Evolutionary conservation across 371 early-diverging fungal genomes (phyloP), one percentile per base, ranked within the genome.

Genomic region (Mortierella sp.): DNA sequence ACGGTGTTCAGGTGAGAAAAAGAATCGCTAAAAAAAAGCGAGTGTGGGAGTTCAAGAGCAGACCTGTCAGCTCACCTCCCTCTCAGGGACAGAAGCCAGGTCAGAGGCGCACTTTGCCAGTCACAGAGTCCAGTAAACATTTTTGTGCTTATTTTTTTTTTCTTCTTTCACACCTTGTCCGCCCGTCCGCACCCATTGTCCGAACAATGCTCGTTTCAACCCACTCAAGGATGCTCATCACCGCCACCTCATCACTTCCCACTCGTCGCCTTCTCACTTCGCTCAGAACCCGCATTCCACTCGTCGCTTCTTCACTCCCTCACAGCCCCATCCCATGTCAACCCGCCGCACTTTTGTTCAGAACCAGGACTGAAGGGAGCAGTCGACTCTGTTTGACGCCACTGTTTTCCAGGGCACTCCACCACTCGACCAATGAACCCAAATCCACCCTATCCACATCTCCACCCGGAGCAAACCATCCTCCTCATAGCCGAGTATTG

Each of bases 401-500:
- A 22, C 37, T 39, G 0, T 11, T 61, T 19, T 61, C 37, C 39
- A 58, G 63, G 37, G 47, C 63, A 5, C 61, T 47, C 44, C 31
- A 41, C 31, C 29, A 26, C 66, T 44, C 66, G 7, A 24, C 34
- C 11, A 24, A 22, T 16, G 24, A 22, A 45, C 45, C 45, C 47
- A 22, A 34, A 6, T 2, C 22, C 19, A 22, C 37, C 4, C 22
- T 37, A 22, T 61, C 61, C 61, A 61, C 37, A 61, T 9, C 16
- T 6, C 39, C 37, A 22, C 37, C 61, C 50, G 24, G 50, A 22
- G 24, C 22, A 24, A 22, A 14, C 24, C 50, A n/a, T 61, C 61
- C 34, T 34, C 68, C 74, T 0, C 81, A 69, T 41, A 82, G 83
- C 41, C n/a, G 6, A 9, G 72, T 77, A 1, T 40, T 53, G 2